Percentiles rank a stretch among this genome's conserved stretches.
Evolutionary conservation across 768 basidiomycete genomes (phyloP).

Genomic region (Lentinus tigrinus): DNA sequence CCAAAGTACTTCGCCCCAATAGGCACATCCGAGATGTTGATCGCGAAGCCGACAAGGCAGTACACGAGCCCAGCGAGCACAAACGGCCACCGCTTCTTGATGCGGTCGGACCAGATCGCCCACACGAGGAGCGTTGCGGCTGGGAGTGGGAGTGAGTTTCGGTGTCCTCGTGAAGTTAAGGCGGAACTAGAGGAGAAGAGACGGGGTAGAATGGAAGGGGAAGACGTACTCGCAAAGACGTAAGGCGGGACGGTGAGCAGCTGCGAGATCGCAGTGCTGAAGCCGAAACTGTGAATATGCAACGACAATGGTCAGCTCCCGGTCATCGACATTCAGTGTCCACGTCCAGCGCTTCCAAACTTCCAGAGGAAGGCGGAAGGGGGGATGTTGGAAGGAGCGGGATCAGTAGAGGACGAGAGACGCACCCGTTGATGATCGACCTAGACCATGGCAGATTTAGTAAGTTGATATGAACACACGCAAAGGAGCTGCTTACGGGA

Average conservation of each 20-base stretch:
- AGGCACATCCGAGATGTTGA: slow-evolving; percentile 55
- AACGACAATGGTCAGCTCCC: too few species aligned
- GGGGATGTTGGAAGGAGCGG: too few species aligned
- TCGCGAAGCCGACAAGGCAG: slow-evolving; percentile 56
- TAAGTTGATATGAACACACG: neutral
- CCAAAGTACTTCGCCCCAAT: slow-evolving; percentile 67
- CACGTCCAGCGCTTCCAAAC: too few species aligned
- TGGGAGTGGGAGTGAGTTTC: slow-evolving; percentile 26
- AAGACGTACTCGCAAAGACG: slow-evolving; percentile 52
- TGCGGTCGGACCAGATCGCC: slow-evolving; percentile 58
- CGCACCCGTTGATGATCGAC: slow-evolving; percentile 16
- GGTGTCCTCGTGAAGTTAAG: too few species aligned
- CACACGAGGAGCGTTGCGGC: slow-evolving; percentile 53
- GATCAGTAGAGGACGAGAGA: neutral
- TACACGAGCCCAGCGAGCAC: slow-evolving; percentile 50
- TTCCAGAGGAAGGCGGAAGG: too few species aligned
- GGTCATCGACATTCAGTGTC: too few species aligned
- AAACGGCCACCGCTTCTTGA: slow-evolving; percentile 54
- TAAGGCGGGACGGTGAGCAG: slow-evolving; percentile 69
- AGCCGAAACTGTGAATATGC: slow-evolving; percentile 48
- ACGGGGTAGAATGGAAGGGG: too few species aligned
- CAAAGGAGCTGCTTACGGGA: slow-evolving; percentile 51
- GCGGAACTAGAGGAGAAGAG: too few species aligned
- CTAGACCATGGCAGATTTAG: neutral
- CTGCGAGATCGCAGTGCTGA: slow-evolving; percentile 53